Percentiles rank a stretch among this genome's conserved stretches.
Evolutionary conservation across 2,329 filamentous ascomycete species (phyloP).

Genomic region (Colletotrichum sansevieriae): DNA sequence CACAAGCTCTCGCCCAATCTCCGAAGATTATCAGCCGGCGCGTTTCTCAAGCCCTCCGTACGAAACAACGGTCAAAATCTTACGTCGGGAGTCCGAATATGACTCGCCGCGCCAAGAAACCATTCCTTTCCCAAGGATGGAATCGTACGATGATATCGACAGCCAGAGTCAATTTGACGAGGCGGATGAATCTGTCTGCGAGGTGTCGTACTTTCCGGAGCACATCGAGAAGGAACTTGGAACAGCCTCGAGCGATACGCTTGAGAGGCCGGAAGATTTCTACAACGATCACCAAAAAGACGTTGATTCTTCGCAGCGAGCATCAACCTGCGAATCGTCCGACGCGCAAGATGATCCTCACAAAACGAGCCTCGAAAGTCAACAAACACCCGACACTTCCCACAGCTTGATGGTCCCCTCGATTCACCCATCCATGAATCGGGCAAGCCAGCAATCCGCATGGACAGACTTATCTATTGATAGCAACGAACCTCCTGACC

Average conservation of each 20-base stretch:
- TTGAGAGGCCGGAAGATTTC: conserved; percentile 47
- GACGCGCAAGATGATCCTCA: conserved; percentile 38
- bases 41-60: conserved; percentile 55
- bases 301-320: conserved; percentile 50
- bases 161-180: conserved; percentile 54
- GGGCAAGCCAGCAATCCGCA: conserved; percentile 67
- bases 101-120: conserved; percentile 44
- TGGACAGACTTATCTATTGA: conserved; percentile 73
- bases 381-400: conserved; percentile 52
- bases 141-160: conserved; percentile 54
- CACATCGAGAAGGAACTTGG: conserved; percentile 52
- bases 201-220: conserved; percentile 49
- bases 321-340: conserved; percentile 57
- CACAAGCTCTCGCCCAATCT: conserved; percentile 36
- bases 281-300: conserved; percentile 32
- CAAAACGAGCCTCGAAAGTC: conserved; percentile 37
- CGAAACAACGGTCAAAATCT: conserved; percentile 63
- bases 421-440: conserved; percentile 57
- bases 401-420: conserved; percentile 63
- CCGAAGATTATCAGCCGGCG: conserved; percentile 55
- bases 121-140: conserved; percentile 52
- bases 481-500: conserved; percentile 59
- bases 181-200: conserved; percentile 42
- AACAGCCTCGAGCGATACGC: conserved; percentile 53
- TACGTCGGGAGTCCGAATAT: conserved; percentile 60